These are phyloP conservation scores for Andrographis paniculata DNA, from an alignment of 305 asterid species.

Conservation along the genomic window DNA sequence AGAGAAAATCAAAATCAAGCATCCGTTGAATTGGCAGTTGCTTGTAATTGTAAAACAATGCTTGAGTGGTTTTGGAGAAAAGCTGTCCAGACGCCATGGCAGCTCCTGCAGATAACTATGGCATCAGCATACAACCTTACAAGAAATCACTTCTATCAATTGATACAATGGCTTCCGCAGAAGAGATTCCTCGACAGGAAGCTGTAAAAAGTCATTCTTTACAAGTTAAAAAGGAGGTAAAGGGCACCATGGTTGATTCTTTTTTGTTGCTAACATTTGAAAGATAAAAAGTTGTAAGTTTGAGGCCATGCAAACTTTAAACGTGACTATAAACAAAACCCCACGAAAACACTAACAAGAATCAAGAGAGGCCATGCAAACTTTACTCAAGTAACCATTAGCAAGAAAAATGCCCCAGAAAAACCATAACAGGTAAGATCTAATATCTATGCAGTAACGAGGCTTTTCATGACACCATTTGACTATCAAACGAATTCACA, in stretches of 20 bases:
- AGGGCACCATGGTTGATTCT: constrained; percentile 1
- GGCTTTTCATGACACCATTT: not conserved
- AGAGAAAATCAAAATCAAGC: constrained; percentile 99
- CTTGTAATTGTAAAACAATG: constrained; percentile 92
- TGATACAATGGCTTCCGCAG: constrained; percentile 7
- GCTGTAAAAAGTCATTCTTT: constrained; percentile 3
- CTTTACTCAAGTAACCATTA: not conserved
- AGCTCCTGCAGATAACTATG: constrained; percentile 26
- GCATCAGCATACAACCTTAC: constrained; percentile 17
- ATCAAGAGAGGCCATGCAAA: not conserved
- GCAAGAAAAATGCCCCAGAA: constrained; percentile 3
- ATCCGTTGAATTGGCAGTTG: constrained; percentile 93
- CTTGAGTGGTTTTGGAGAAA: constrained; percentile 90
- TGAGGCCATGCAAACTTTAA: constrained; percentile 3
- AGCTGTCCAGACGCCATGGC: constrained; percentile 92
- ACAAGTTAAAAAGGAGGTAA: constrained; percentile 7
- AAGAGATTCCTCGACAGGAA: constrained; percentile 15
- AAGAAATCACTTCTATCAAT: constrained; percentile 1
- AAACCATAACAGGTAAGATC: constrained; percentile 16
- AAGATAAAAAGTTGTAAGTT: constrained; percentile 5
- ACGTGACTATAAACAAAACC: no score
- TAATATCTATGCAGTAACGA: constrained; percentile 17
- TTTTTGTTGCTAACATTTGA: constrained; percentile 3
- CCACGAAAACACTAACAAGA: not conserved
- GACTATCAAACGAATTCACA: not conserved